Evolutionary conservation across 1,139 yeast genomes (phyloP).

Genomic region (Diutina rugosa): DNA sequence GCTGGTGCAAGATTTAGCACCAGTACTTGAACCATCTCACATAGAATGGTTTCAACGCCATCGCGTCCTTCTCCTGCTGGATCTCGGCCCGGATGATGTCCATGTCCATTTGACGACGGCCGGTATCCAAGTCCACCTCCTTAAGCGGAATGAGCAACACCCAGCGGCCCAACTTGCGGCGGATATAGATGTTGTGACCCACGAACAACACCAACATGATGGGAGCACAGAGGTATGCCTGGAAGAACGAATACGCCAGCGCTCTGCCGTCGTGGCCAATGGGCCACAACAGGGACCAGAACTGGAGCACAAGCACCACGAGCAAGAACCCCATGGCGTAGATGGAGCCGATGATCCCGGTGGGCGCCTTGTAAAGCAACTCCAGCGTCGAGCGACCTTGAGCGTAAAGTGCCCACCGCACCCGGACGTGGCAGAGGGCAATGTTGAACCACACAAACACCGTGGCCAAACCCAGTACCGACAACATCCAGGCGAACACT

Average conservation of each 20-base stretch:
- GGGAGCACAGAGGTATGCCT: neutral
- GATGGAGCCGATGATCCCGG: neutral
- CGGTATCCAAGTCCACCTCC: slow-evolving; percentile 29
- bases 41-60: slow-evolving; percentile 7
- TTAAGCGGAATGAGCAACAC: slow-evolving; percentile 30
- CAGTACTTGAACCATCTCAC: slow-evolving; percentile 1
- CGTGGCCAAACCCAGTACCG: neutral
- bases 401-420: neutral
- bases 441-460: neutral
- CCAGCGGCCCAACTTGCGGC: neutral
- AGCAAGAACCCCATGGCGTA: neutral
- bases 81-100: slow-evolving; percentile 14
- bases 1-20: neutral
- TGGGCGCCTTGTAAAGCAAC: neutral
- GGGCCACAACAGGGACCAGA: slow-evolving; percentile 1
- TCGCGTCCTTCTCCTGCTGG: slow-evolving; percentile 23
- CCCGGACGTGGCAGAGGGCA: neutral
- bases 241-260: neutral
- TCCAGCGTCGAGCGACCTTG: slow-evolving; percentile 1
- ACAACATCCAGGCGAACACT: slow-evolving; percentile 2
- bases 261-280: neutral
- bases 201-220: neutral
- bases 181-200: neutral
- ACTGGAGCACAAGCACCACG: neutral
- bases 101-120: slow-evolving; percentile 11